A percentile compares a stretch with the other conserved stretches of the same genome.
Evolutionary conservation across 345 rosid genomes (phyloP).

Genomic region (Camelina hispida): DNA sequence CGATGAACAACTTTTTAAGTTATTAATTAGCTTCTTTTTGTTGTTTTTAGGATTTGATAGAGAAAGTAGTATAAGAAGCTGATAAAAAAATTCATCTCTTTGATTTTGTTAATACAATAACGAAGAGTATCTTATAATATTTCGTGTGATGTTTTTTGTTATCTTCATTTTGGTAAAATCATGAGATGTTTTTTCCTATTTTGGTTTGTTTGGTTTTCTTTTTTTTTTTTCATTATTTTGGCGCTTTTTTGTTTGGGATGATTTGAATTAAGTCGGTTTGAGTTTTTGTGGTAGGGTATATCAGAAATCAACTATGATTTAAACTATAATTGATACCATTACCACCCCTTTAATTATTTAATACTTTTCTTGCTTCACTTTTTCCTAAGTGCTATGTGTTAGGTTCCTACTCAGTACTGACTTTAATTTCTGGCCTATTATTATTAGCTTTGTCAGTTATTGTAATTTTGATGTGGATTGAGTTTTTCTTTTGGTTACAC

Average conservation of each 20-base stretch:
- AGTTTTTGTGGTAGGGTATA: constrained; percentile 46
- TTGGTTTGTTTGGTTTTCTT: not conserved
- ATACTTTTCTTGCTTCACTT: constrained; percentile 8
- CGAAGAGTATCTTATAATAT: constrained; percentile 36
- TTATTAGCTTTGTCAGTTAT: constrained; percentile 22
- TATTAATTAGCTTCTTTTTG: constrained; percentile 8
- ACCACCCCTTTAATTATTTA: constrained; percentile 14
- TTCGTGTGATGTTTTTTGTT: constrained; percentile 18
- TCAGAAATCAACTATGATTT: constrained; percentile 21
- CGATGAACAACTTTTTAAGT: constrained; percentile 18
- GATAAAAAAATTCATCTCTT: constrained; percentile 29
- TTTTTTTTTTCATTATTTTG: constrained; percentile 13
- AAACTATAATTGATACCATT: constrained; percentile 25
- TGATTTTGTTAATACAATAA: constrained; percentile 39
- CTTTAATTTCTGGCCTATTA: constrained; percentile 33
- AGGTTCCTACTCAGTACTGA: constrained; percentile 29
- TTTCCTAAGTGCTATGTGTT: constrained; percentile 40
- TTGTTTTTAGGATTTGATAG: constrained; percentile 17
- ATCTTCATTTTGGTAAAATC: constrained; percentile 27
- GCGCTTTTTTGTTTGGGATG: constrained; percentile 44
- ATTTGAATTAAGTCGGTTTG: constrained; percentile 46
- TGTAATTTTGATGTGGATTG: constrained; percentile 14
- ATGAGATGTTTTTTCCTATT: not conserved
- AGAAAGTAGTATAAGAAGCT: constrained; percentile 32
- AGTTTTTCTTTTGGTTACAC: constrained; percentile 20